Conservation (phyloP, 163 green algal species). For the Prototheca stagnorum region DNA sequence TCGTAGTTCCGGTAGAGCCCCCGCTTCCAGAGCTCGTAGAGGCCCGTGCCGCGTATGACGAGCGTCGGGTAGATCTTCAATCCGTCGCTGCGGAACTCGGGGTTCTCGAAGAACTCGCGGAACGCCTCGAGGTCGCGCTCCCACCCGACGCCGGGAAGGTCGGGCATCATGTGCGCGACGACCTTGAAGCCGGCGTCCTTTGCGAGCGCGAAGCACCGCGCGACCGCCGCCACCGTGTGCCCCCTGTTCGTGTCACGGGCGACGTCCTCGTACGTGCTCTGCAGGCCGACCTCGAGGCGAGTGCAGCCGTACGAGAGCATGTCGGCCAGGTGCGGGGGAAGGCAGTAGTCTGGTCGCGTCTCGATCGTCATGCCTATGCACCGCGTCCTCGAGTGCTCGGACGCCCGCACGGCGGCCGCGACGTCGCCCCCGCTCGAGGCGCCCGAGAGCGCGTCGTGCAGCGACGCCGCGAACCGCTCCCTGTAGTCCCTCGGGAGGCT, state of each 20-base stretch:
- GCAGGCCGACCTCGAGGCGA: conserved; percentile 87
- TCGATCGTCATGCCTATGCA: conserved; percentile 98
- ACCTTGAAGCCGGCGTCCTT: conserved; percentile 68
- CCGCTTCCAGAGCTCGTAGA: conserved; percentile 98
- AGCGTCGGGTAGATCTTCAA: conserved; percentile 88
- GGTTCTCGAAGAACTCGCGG: conserved; percentile 91
- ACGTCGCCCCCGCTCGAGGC: conserved; percentile 26
- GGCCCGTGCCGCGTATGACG: conserved; percentile 89
- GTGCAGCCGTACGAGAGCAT: conserved; percentile 98
- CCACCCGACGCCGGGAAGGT: conserved; percentile 92
- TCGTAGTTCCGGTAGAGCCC: conserved; percentile 81
- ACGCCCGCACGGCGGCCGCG: conserved; percentile 31
- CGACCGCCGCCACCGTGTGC: conserved; percentile 83
- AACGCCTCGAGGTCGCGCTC: conserved; percentile 92
- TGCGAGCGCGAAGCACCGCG: conserved; percentile 75
- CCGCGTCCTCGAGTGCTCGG: conserved; percentile 56
- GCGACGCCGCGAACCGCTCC: conserved; percentile 86
- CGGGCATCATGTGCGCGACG: conserved; percentile 96
- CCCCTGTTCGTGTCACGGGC: conserved; percentile 91
- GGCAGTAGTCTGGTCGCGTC: conserved; percentile 92
- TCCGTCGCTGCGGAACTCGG: conserved; percentile 56
- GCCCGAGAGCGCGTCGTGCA: conserved; percentile 84
- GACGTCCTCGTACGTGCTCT: conserved; percentile 90
- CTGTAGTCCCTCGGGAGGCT: conserved; percentile 81
- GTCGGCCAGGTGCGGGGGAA: conserved; percentile 59